phyloP scores from a whole-genome alignment of 1,284 basidiomycete genomes.

The Volvariella volvacea region DNA sequence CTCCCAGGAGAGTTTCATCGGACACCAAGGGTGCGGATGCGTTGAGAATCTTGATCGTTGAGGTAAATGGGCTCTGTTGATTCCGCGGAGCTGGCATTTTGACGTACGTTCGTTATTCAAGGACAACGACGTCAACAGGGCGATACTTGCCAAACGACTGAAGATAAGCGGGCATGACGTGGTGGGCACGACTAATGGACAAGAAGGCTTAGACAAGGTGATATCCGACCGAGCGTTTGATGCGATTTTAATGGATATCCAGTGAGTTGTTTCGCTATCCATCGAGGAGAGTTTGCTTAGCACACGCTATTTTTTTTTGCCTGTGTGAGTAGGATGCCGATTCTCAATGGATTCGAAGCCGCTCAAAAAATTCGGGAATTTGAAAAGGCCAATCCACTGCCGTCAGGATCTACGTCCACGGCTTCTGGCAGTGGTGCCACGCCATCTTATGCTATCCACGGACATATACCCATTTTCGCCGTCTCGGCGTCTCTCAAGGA shows the following conservation, averaged over 20 bases:
- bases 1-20: too few relatives aligned
- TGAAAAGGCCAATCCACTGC: conserved; percentile 29
- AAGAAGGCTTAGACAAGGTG: conserved; percentile 66
- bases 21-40: conserved; percentile 7
- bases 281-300: too few relatives aligned
- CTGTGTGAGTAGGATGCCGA: conserved; percentile 78
- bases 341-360: conserved; percentile 73
- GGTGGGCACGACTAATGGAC: conserved; percentile 68
- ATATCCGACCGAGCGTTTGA: conserved; percentile 62
- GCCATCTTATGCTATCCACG: conserved; percentile 52
- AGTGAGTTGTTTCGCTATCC: conserved; percentile 48
- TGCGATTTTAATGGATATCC: conserved; percentile 80
- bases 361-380: conserved; percentile 63
- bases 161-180: conserved; percentile 64
- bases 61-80: conserved; percentile 40
- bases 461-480: conserved; percentile 76
- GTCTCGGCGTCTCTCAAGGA: conserved; percentile 77
- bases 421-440: conserved; percentile 15
- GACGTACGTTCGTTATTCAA: conserved; percentile 17
- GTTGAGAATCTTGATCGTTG: conserved; percentile 66
- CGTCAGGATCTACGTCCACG: conserved; percentile 1
- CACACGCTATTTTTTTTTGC: too few relatives aligned
- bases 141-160: conserved; percentile 67
- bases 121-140: conserved; percentile 77
- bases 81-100: neutral